Percentiles rank a stretch among this genome's conserved stretches.
Conservation (phyloP, 768 basidiomycete genomes). For the Omphalotus guepiniiformis region DNA sequence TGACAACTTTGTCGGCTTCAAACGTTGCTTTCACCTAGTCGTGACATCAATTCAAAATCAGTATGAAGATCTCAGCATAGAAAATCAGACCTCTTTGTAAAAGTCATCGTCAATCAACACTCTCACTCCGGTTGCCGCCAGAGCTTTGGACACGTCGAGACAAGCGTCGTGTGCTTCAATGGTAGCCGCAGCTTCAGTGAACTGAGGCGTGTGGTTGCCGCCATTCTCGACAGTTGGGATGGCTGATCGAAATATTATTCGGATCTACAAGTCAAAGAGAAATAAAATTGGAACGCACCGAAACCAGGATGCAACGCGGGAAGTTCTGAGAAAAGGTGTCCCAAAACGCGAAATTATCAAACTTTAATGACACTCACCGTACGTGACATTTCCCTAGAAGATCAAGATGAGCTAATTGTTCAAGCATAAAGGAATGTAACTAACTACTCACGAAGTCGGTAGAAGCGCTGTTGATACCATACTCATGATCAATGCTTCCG, state of each 20-base stretch:
- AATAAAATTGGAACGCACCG: constrained; percentile 32
- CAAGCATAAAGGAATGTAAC: not conserved
- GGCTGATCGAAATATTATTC: constrained; percentile 34
- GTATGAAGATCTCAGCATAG: constrained; percentile 8
- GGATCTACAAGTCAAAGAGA: not conserved
- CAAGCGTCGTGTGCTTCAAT: constrained; percentile 60
- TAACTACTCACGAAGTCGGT: constrained; percentile 70
- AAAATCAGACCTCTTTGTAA: constrained; percentile 42
- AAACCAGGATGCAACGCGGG: constrained; percentile 75
- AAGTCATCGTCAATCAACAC: constrained; percentile 64
- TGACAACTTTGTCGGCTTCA: constrained; percentile 35
- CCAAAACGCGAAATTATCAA: not conserved
- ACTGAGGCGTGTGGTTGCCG: constrained; percentile 73
- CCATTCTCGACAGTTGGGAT: constrained; percentile 70
- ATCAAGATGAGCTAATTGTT: not conserved
- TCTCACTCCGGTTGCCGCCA: constrained; percentile 66
- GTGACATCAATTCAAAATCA: not conserved
- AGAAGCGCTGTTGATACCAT: constrained; percentile 66
- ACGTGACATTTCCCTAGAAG: constrained; percentile 66
- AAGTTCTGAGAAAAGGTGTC: constrained; percentile 32
- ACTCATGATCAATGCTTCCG: constrained; percentile 57
- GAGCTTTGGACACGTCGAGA: constrained; percentile 61
- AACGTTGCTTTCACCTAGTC: constrained; percentile 46
- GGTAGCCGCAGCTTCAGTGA: constrained; percentile 57
- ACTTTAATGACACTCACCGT: constrained; percentile 39